Conservation (phyloP, 768 basidiomycete species). For the Ramaria sp. region DNA sequence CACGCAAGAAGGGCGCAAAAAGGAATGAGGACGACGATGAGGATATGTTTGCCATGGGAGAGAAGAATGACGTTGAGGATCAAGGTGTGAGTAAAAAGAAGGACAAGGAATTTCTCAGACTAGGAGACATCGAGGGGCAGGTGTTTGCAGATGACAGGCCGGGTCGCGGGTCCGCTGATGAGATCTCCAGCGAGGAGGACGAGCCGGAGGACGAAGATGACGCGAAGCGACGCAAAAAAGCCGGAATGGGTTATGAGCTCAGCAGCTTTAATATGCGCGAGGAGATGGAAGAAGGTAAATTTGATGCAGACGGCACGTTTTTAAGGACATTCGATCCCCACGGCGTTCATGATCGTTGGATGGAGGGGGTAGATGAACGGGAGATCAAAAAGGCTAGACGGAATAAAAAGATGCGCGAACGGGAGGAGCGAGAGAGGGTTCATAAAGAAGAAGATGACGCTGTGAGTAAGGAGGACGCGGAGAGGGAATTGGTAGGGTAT, state of each 20-base stretch:
- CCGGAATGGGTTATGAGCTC: slow-evolving; percentile 87
- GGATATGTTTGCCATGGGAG: slow-evolving; percentile 71
- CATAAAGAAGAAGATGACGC: slow-evolving; percentile 68
- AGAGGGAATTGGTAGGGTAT: slow-evolving; percentile 57
- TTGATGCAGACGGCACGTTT: slow-evolving; percentile 87
- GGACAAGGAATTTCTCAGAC: slow-evolving; percentile 63
- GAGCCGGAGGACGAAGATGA: slow-evolving; percentile 73
- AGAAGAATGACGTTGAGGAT: slow-evolving; percentile 41
- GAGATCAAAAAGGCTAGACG: slow-evolving; percentile 77
- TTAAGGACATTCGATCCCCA: slow-evolving; percentile 82
- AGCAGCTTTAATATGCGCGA: slow-evolving; percentile 98
- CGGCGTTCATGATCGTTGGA: slow-evolving; percentile 90
- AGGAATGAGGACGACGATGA: slow-evolving; percentile 46
- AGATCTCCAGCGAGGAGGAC: slow-evolving; percentile 33
- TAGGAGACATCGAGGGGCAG: slow-evolving; percentile 96
- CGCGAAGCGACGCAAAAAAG: slow-evolving; percentile 61
- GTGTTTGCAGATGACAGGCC: slow-evolving; percentile 50
- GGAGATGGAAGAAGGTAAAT: slow-evolving; percentile 98
- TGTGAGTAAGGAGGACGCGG: slow-evolving; percentile 46
- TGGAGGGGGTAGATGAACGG: slow-evolving; percentile 74
- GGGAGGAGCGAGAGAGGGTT: slow-evolving; percentile 55
- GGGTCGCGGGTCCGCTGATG: slow-evolving; percentile 28
- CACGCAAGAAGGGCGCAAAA: slow-evolving; percentile 44
- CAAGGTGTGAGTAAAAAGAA: slow-evolving; percentile 25
- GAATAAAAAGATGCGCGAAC: slow-evolving; percentile 67